Base-by-base conservation (phyloP, 768 basidiomycete species). In the Omphalotus guepiniiformis region DNA sequence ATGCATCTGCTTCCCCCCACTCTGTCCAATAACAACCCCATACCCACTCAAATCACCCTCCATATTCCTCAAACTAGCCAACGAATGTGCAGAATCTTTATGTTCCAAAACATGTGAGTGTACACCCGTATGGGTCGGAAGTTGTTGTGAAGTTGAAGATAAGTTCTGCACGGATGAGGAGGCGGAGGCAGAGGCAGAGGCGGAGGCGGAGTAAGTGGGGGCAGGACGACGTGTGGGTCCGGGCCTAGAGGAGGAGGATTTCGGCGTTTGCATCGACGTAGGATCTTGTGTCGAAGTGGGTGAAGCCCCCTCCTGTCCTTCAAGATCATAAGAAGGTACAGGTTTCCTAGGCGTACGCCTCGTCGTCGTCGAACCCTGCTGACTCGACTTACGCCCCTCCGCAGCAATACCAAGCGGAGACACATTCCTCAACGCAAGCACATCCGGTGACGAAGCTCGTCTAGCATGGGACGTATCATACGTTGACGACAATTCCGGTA, bases 41-140 rank as follows among this genome's bases (percentile, higher is more conserved):
- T 46, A 46, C 5, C 29, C 44, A 25, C 44, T 46, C 34, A 46
- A 22, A 37, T 46, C 44, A 37, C 44, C 44, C 34, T 46, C 44
- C 44, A 46, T 46, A 21, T 35, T 46, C 13, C 44, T 46, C 44
- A 46, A 27, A n/a, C 34, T 36, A 26, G 44, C 34, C 1, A 46
- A 19, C 13, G 44, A 46, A 3, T 46, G 44, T 12, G 44, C 44
- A 6, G 44, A 46, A 18, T 46, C 44, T 26, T 46, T 46, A 27
- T 46, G 44, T 26, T 46, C 44, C 44, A 46, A 27, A 7, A 21
- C 4, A 29, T n/a, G 42, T n/a, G n/a, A n/a, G n/a, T n/a, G n/a
- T n/a, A n/a, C n/a, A n/a, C 28, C 16, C n/a, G 6, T 32, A 35
- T 1, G 42, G 8, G 15, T 13, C n/a, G 5, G 41, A 12, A 4